Conservation (phyloP, 306 rosid genomes). For the Albizia julibrissin region DNA sequence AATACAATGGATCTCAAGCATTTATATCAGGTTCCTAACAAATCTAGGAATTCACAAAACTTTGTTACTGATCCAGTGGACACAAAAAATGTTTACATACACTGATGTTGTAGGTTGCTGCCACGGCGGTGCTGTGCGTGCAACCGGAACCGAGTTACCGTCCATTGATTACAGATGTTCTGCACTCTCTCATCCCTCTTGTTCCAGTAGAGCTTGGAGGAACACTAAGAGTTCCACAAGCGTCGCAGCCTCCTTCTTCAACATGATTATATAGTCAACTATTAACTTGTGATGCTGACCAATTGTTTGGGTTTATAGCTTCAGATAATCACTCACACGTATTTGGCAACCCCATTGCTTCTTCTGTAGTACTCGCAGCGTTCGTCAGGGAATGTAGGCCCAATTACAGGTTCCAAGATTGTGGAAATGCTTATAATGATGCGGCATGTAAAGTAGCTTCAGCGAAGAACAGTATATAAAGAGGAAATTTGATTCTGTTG, state of each 20-base stretch:
- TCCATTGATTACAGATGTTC: conserved; percentile 88
- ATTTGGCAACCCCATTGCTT: neutral
- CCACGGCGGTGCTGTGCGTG: conserved; percentile 93
- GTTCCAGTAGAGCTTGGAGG: conserved; percentile 91
- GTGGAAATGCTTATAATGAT: conserved; percentile 28
- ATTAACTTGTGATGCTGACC: conserved; percentile 29
- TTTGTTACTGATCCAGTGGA: neutral
- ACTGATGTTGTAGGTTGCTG: conserved; percentile 71
- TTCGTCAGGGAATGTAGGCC: conserved; percentile 27
- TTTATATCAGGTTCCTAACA: conserved; percentile 80
- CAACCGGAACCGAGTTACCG: conserved; percentile 98
- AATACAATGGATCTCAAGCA: conserved; percentile 87
- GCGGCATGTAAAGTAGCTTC: conserved; percentile 36
- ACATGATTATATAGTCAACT: conserved; percentile 27
- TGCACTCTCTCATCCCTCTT: conserved; percentile 93
- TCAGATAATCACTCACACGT: neutral
- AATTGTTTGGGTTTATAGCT: conserved; percentile 17
- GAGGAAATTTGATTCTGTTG: conserved; percentile 23
- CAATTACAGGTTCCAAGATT: conserved; percentile 20
- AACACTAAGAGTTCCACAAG: conserved; percentile 67
- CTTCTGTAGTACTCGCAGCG: neutral
- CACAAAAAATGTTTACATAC: neutral
- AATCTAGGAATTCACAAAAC: conserved; percentile 1
- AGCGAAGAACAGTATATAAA: conserved; percentile 40
- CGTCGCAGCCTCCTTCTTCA: conserved; percentile 35